Conservation (phyloP, 2,329 filamentous ascomycete species). For the Claviceps monticola region DNA sequence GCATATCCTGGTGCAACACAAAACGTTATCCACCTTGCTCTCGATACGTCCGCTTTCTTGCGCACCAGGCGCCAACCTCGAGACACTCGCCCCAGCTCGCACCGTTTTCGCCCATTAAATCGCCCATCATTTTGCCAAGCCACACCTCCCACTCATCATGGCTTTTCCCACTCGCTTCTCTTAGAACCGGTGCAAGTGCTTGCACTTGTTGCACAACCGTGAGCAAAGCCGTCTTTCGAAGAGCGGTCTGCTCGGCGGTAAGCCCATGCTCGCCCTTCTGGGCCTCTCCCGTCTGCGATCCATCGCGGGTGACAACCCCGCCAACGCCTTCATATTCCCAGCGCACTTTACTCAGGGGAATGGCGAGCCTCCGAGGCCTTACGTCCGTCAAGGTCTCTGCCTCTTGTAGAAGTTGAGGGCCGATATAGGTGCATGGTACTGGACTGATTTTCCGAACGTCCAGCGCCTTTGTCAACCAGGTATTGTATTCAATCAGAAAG, state of each 20-base stretch:
- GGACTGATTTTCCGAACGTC: slow-evolving; percentile 55
- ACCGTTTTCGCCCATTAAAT: slow-evolving; percentile 66
- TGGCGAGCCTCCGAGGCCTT: slow-evolving; percentile 64
- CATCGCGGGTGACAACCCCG: slow-evolving; percentile 46
- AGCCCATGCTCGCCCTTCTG: slow-evolving; percentile 30
- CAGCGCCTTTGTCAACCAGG: slow-evolving; percentile 65
- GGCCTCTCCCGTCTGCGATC: slow-evolving; percentile 45
- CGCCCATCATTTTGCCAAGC: slow-evolving; percentile 75
- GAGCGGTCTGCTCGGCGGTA: slow-evolving; percentile 54
- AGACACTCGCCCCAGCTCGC: slow-evolving; percentile 76
- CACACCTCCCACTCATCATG: slow-evolving; percentile 87
- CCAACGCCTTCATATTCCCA: slow-evolving; percentile 72
- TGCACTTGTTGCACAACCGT: slow-evolving; percentile 76
- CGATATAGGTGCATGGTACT: slow-evolving; percentile 66
- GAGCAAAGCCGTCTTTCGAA: slow-evolving; percentile 67
- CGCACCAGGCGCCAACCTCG: slow-evolving; percentile 77
- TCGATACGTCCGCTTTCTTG: slow-evolving; percentile 46
- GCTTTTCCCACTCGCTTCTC: slow-evolving; percentile 72
- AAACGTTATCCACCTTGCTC: neutral
- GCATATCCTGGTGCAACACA: neutral
- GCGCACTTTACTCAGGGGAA: slow-evolving; percentile 69
- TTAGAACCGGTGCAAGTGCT: slow-evolving; percentile 67
- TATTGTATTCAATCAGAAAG: slow-evolving; percentile 71
- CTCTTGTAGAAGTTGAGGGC: slow-evolving; percentile 69
- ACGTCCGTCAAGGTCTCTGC: slow-evolving; percentile 56